Evolutionary conservation across 2,329 filamentous ascomycete genomes (phyloP).

Genomic region (Phoma herbarum): DNA sequence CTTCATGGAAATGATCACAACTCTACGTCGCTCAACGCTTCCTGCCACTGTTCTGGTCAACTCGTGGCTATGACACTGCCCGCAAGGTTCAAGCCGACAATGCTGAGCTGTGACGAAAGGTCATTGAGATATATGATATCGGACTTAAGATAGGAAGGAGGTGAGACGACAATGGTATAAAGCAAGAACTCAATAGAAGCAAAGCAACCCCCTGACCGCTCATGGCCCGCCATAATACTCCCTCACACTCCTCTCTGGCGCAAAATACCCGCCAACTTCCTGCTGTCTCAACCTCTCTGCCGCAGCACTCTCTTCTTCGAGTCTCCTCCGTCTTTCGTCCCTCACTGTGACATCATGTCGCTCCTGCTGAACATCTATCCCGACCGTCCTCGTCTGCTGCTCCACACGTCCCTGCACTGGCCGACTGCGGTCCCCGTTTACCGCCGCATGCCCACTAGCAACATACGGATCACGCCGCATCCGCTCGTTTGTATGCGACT

Average conservation of each 20-base stretch:
- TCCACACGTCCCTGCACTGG: not conserved
- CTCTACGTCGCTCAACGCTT: no score
- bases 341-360: not conserved
- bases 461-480: not conserved
- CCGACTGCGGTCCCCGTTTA: not conserved
- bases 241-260: conserved; percentile 5
- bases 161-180: no score
- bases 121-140: no score
- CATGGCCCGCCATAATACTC: not conserved
- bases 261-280: conserved; percentile 1
- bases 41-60: no score
- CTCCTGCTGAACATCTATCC: not conserved
- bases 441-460: not conserved
- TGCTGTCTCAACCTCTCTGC: not conserved
- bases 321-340: not conserved
- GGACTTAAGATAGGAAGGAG: no score
- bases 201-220: no score
- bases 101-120: no score
- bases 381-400: not conserved
- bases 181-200: no score
- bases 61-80: no score
- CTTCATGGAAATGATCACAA: no score
- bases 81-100: no score
- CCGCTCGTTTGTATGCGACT: not conserved
- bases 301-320: not conserved